Conservation (phyloP, 2,329 filamentous ascomycete genomes). For the Metarhizium anisopliae region DNA sequence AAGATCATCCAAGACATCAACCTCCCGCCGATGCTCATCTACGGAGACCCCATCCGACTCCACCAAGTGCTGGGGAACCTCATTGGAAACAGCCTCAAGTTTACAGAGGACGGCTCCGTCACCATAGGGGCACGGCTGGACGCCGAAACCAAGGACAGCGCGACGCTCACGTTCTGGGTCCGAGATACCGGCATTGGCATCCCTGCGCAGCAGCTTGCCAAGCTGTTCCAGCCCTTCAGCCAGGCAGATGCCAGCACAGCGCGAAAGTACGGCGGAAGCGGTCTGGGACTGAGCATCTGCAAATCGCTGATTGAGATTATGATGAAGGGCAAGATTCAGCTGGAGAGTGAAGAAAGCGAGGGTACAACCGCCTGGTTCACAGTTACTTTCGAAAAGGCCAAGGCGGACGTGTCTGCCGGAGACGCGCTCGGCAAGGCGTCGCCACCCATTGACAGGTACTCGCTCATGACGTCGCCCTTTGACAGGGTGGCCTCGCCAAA, state of each 20-base stretch:
- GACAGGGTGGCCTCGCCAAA: constrained; percentile 31
- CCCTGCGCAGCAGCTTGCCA: constrained; percentile 68
- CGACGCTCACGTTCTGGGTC: constrained; percentile 76
- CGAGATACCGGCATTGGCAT: constrained; percentile 89
- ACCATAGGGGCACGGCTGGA: constrained; percentile 72
- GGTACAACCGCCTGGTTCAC: constrained; percentile 73
- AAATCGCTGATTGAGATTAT: constrained; percentile 90
- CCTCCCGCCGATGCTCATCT: constrained; percentile 63
- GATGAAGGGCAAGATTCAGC: constrained; percentile 76
- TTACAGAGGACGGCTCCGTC: constrained; percentile 78
- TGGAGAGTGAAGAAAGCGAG: constrained; percentile 65
- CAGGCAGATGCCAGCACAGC: constrained; percentile 89
- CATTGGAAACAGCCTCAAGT: constrained; percentile 89
- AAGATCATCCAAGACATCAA: constrained; percentile 63
- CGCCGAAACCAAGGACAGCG: constrained; percentile 58
- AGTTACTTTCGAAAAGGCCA: constrained; percentile 76
- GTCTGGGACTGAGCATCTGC: constrained; percentile 85
- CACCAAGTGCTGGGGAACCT: constrained; percentile 71
- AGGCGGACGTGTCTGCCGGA: constrained; percentile 47
- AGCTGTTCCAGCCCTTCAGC: constrained; percentile 85
- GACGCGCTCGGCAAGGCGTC: constrained; percentile 35
- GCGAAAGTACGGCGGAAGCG: constrained; percentile 84
- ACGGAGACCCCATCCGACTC: constrained; percentile 56
- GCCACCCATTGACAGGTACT: constrained; percentile 26
- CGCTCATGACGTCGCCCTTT: constrained; percentile 17